Conservation (phyloP, 345 rosid species). For the Boechera divaricarpa region DNA sequence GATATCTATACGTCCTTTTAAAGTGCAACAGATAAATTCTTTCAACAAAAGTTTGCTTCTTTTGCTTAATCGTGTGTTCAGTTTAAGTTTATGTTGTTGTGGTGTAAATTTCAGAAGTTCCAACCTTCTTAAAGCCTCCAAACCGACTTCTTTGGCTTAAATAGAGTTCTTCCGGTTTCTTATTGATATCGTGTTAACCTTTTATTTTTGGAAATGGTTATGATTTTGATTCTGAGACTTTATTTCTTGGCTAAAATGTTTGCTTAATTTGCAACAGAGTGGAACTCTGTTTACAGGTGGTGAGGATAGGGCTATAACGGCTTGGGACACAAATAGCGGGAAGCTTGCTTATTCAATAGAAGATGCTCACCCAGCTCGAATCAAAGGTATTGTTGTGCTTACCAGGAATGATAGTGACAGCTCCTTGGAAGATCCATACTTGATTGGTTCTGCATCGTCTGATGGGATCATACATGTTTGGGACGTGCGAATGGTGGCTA, state of each 20-base stretch:
- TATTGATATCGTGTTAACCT: background rate
- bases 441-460: conserved; percentile 85
- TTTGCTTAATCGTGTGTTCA: background rate
- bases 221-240: background rate
- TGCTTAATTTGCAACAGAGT: conserved; percentile 53
- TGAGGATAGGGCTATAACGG: conserved; percentile 81
- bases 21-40: background rate
- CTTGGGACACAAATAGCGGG: conserved; percentile 89
- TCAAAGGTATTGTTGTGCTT: conserved; percentile 84
- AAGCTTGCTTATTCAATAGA: conserved; percentile 75
- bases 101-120: background rate
- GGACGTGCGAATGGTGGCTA: conserved; percentile 78
- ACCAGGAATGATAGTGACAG: conserved; percentile 50
- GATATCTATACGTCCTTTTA: background rate
- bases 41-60: background rate
- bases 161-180: background rate
- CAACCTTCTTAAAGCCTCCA: background rate
- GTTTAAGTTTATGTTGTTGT: conserved; percentile 1
- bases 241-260: conserved; percentile 14
- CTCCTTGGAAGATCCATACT: conserved; percentile 64
- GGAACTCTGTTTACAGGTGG: conserved; percentile 84
- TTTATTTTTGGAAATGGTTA: background rate
- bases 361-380: conserved; percentile 81
- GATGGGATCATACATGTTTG: conserved; percentile 94
- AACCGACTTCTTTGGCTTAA: background rate